Evolutionary conservation across 176 grass and related monocot genomes (phyloP).

Genomic region (Rhynchospora tenuis): DNA sequence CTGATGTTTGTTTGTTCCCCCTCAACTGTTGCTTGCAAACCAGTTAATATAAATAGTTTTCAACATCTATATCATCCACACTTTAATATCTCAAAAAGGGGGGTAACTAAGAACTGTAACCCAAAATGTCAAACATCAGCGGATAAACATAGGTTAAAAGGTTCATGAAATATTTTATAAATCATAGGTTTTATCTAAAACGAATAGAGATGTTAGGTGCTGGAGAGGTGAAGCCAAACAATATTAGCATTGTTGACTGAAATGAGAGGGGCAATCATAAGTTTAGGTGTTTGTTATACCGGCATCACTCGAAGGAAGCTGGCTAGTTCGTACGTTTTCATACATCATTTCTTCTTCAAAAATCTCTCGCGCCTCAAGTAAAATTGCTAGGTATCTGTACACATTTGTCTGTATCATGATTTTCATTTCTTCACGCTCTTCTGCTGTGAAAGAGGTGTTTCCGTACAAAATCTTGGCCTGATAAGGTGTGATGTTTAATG

Average conservation of each 20-base stretch:
- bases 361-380: constrained; percentile 80
- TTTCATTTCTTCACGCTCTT: constrained; percentile 79
- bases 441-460: constrained; percentile 58
- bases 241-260: constrained; percentile 8
- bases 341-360: constrained; percentile 82
- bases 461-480: constrained; percentile 88
- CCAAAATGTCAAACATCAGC: not conserved
- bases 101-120: not conserved
- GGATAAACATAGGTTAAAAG: not conserved
- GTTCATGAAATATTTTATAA: not conserved
- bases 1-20: not conserved
- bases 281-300: constrained; percentile 21
- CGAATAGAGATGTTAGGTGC: not conserved
- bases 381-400: constrained; percentile 74
- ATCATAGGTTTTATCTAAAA: not conserved
- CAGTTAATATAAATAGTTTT: not conserved
- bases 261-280: constrained; percentile 4
- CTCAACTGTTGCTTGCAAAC: not conserved
- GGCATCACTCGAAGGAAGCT: constrained; percentile 41
- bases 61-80: not conserved
- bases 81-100: not conserved
- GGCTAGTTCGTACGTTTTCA: constrained; percentile 34
- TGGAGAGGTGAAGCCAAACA: not conserved
- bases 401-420: constrained; percentile 87
- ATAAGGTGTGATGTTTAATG: constrained; percentile 8